Evolutionary conservation across 345 rosid genomes (phyloP).

Genomic region (Eucalyptus curtisii): DNA sequence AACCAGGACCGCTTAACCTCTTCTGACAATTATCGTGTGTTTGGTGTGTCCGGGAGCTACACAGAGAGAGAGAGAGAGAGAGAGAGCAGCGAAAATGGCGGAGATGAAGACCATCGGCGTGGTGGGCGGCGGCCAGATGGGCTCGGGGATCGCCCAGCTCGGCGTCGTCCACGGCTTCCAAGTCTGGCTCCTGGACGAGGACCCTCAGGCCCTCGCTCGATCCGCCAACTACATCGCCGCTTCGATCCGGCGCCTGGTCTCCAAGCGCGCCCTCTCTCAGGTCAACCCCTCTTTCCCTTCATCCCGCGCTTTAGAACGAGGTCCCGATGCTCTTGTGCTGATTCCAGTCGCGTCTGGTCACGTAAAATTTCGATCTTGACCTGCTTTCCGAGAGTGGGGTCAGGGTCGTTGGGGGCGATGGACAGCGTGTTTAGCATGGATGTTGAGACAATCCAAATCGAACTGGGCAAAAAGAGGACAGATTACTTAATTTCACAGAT

Average conservation of each 20-base stretch:
- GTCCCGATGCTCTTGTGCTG: neutral
- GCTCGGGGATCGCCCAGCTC: constrained; percentile 93
- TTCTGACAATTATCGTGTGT: neutral
- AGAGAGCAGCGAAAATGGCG: constrained; percentile 3
- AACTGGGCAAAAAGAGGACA: too few species aligned
- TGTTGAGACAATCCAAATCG: too few species aligned
- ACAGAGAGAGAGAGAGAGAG: neutral
- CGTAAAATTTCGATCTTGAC: neutral
- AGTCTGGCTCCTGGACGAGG: constrained; percentile 55
- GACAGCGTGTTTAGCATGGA: neutral
- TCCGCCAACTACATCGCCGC: constrained; percentile 39
- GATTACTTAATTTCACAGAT: too few species aligned
- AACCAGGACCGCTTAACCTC: neutral
- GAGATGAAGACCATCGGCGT: constrained; percentile 49
- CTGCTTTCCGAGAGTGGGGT: neutral
- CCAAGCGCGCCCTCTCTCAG: constrained; percentile 57
- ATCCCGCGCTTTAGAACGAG: neutral
- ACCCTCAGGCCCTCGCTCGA: constrained; percentile 49
- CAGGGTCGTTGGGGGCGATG: neutral
- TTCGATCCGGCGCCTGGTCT: constrained; percentile 51
- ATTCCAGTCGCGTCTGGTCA: neutral
- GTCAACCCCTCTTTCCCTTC: neutral
- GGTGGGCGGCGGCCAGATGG: constrained; percentile 89
- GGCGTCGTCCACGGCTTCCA: constrained; percentile 55
- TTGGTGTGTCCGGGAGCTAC: neutral